Percentiles rank a stretch among this genome's conserved stretches.
phyloP scores from a whole-genome alignment of 768 basidiomycete species.

The Auriscalpium orientale region DNA sequence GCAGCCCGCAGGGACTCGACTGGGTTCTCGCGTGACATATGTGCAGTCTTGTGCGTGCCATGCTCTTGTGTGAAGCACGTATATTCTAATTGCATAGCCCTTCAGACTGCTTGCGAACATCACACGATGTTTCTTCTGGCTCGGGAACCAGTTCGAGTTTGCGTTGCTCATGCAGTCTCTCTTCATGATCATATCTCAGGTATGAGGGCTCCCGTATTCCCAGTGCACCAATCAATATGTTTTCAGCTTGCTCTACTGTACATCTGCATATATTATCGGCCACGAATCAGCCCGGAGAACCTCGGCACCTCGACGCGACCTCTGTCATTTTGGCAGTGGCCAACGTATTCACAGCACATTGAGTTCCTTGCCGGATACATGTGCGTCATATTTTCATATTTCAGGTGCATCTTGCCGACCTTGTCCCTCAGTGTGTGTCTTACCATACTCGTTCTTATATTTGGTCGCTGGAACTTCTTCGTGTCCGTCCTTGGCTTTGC shows the following conservation, averaged over 20 bases:
- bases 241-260: conserved; percentile 67
- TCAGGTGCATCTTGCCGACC: background rate
- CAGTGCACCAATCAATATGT: conserved; percentile 13
- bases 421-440: conserved; percentile 43
- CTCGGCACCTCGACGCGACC: conserved; percentile 55
- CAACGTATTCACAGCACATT: conserved; percentile 66
- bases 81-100: background rate
- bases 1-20: conserved; percentile 56
- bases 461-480: conserved; percentile 55
- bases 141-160: conserved; percentile 71
- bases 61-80: background rate
- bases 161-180: conserved; percentile 75
- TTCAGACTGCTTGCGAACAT: conserved; percentile 74
- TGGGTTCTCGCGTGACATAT: conserved; percentile 82
- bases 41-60: conserved; percentile 63
- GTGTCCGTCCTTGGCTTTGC: conserved; percentile 63
- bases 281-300: conserved; percentile 50
- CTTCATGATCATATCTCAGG: conserved; percentile 81
- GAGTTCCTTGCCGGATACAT: conserved; percentile 78
- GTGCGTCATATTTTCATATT: conserved; percentile 30
- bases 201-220: conserved; percentile 23
- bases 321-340: conserved; percentile 83
- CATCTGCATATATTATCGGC: conserved; percentile 72
- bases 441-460: conserved; percentile 68
- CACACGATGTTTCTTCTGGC: conserved; percentile 86